Percentiles rank a stretch among this genome's conserved stretches.
Evolutionary conservation across 805 yeast genomes (phyloP).

Genomic region (Maudiozyma barnettii): DNA sequence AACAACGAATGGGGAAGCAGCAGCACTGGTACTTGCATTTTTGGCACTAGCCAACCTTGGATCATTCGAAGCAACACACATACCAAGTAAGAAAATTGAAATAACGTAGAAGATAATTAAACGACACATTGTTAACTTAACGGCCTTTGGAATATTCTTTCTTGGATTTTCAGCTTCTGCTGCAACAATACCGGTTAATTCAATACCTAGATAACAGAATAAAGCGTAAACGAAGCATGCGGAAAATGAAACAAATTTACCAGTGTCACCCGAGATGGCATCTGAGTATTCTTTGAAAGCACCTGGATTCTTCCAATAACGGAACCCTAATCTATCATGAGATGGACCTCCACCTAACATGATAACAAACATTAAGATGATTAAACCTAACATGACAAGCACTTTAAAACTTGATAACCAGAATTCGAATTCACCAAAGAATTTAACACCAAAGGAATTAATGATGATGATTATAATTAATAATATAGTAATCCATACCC

Average conservation of each 20-base stretch:
- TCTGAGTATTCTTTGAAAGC: constrained; percentile 43
- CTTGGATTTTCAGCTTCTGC: constrained; percentile 68
- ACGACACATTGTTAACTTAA: constrained; percentile 59
- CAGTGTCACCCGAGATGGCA: constrained; percentile 35
- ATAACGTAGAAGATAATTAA: constrained; percentile 53
- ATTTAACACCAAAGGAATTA: constrained; percentile 31
- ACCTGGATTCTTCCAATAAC: constrained; percentile 64
- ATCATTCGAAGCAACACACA: constrained; percentile 56
- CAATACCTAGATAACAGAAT: constrained; percentile 65
- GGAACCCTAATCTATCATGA: constrained; percentile 63
- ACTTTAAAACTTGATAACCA: constrained; percentile 56
- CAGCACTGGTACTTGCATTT: constrained; percentile 43
- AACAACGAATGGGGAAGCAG: constrained; percentile 78
- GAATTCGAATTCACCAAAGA: constrained; percentile 40
- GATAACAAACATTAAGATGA: constrained; percentile 50
- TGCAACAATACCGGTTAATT: constrained; percentile 60
- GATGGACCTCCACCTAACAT: constrained; percentile 74
- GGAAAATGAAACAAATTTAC: constrained; percentile 52
- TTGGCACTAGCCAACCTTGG: constrained; percentile 43
- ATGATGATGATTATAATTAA: constrained; percentile 29
- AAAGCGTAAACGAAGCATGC: constrained; percentile 58
- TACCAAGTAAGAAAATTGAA: constrained; percentile 54
- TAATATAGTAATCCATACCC: constrained; percentile 38
- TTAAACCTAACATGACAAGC: constrained; percentile 55
- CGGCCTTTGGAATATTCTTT: constrained; percentile 60